Conservation (phyloP, 2,329 filamentous ascomycete species). For the Colletotrichum caudatum region DNA sequence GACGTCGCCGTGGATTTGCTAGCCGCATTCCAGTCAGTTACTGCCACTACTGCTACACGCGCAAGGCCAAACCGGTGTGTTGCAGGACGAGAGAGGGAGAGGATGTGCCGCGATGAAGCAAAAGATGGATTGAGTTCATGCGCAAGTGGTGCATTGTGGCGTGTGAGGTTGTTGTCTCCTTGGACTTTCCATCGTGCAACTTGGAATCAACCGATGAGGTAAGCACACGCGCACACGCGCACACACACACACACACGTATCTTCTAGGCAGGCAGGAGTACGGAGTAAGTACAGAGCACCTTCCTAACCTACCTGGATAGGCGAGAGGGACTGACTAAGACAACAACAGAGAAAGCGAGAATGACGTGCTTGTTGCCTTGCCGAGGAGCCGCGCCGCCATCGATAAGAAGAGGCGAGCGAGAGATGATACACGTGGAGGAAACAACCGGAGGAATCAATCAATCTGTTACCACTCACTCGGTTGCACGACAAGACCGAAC, state of each 20-base stretch:
- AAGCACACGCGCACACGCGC: background rate
- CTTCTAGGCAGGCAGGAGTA: background rate
- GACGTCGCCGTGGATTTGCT: background rate
- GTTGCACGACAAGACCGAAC: background rate
- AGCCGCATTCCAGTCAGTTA: background rate
- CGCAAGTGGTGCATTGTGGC: slow-evolving; percentile 11
- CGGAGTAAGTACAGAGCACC: background rate
- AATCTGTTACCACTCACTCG: too few species aligned
- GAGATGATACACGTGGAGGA: slow-evolving; percentile 10
- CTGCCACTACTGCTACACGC: background rate
- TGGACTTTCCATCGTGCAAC: slow-evolving; percentile 6
- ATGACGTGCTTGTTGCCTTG: slow-evolving; percentile 13
- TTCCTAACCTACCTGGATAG: background rate
- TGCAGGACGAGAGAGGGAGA: background rate
- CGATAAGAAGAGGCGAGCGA: slow-evolving; percentile 2
- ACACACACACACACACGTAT: too few species aligned
- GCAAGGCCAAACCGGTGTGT: background rate
- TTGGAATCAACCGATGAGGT: slow-evolving; percentile 5
- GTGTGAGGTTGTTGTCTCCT: slow-evolving; percentile 20
- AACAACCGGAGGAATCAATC: background rate
- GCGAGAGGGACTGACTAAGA: background rate
- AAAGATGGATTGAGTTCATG: slow-evolving; percentile 22
- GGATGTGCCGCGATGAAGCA: slow-evolving; percentile 6
- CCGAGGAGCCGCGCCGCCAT: background rate
- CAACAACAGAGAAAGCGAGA: slow-evolving; percentile 17